phyloP scores from a whole-genome alignment of 768 basidiomycete genomes.

The Rhizopogon roseolus region DNA sequence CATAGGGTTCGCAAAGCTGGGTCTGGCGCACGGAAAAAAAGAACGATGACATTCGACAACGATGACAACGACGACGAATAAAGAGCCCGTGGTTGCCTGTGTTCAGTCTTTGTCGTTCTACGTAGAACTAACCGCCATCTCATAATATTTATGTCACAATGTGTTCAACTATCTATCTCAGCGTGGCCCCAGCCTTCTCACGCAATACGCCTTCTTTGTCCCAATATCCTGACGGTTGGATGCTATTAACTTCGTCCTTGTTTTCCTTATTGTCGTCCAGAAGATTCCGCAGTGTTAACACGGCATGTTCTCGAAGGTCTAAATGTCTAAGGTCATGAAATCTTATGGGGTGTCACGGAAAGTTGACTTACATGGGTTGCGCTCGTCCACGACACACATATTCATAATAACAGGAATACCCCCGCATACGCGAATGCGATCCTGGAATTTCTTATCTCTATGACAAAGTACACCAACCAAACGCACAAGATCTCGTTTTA shows the following conservation, averaged over 20 bases:
- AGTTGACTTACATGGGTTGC: slow-evolving; percentile 79
- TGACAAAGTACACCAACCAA: slow-evolving; percentile 77
- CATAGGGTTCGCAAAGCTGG: slow-evolving; percentile 56
- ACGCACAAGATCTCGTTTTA: slow-evolving; percentile 89
- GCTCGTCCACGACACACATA: slow-evolving; percentile 84
- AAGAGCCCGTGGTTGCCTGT: slow-evolving; percentile 11
- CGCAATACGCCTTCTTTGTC: slow-evolving; percentile 51
- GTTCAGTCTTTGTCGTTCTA: background rate
- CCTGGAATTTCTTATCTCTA: slow-evolving; percentile 61
- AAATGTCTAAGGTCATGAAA: background rate
- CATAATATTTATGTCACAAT: background rate
- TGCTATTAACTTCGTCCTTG: slow-evolving; percentile 71
- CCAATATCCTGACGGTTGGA: slow-evolving; percentile 60
- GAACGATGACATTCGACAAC: slow-evolving; percentile 49
- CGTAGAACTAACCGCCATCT: background rate
- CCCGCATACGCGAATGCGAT: slow-evolving; percentile 62
- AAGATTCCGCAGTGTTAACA: slow-evolving; percentile 78
- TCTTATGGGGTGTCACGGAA: background rate
- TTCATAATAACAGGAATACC: slow-evolving; percentile 84
- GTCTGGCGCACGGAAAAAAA: slow-evolving; percentile 50
- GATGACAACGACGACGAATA: slow-evolving; percentile 71
- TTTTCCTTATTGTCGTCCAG: slow-evolving; percentile 75
- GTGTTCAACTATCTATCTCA: slow-evolving; percentile 17
- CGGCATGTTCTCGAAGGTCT: slow-evolving; percentile 88
- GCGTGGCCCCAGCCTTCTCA: slow-evolving; percentile 30